phyloP scores from a whole-genome alignment of 768 basidiomycete genomes.

The Hirschioporus abietinus region DNA sequence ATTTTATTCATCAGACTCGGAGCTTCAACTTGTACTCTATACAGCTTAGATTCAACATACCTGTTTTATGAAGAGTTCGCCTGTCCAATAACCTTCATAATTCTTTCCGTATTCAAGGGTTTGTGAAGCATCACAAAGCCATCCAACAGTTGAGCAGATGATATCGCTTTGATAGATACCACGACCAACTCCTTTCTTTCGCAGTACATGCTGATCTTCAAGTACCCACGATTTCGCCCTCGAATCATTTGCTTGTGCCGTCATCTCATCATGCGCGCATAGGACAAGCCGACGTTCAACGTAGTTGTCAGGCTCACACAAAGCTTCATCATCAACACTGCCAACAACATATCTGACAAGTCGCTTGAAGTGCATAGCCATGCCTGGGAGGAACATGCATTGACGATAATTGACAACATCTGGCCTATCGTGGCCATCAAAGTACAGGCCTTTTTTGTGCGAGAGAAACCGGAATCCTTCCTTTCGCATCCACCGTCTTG shows the following conservation, averaged over 20 bases:
- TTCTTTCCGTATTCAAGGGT: conserved; percentile 38
- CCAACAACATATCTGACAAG: conserved; percentile 14
- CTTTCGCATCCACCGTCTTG: conserved; percentile 23
- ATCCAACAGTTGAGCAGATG: conserved; percentile 30
- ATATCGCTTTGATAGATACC: conserved; percentile 33
- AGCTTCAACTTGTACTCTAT: background rate
- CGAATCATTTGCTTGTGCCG: conserved; percentile 33
- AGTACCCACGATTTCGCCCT: conserved; percentile 29
- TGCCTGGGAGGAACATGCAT: conserved; percentile 7
- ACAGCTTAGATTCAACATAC: too few species aligned
- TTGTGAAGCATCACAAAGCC: conserved; percentile 27
- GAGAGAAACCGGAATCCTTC: conserved; percentile 15
- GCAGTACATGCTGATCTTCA: conserved; percentile 27
- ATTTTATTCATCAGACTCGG: background rate
- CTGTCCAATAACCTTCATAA: conserved; percentile 35
- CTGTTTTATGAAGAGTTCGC: conserved; percentile 29
- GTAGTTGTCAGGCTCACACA: conserved; percentile 7
- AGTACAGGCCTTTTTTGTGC: conserved; percentile 15
- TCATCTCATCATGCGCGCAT: conserved; percentile 35
- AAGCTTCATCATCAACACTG: conserved; percentile 11
- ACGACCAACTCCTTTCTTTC: conserved; percentile 33
- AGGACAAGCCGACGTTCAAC: conserved; percentile 19
- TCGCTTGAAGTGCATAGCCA: conserved; percentile 1
- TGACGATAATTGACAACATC: conserved; percentile 17
- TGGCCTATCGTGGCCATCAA: conserved; percentile 19